phyloP scores from a whole-genome alignment of 2,329 filamentous ascomycete genomes.

The Pseudocercospora pini-densiflorae region DNA sequence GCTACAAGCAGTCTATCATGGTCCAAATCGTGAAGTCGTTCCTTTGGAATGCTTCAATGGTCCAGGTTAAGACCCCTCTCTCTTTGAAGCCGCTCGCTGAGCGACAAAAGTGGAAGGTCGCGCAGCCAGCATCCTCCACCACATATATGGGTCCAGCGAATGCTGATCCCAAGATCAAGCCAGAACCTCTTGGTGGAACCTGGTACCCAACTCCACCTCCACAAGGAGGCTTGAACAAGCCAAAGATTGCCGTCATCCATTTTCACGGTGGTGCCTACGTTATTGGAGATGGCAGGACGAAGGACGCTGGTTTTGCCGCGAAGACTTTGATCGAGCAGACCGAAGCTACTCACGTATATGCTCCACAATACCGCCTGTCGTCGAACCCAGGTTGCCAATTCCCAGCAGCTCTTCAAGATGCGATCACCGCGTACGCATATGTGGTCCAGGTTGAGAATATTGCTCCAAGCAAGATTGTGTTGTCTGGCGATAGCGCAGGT shows the following conservation, averaged over 20 bases:
- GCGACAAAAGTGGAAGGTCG: conserved; percentile 45
- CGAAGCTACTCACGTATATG: conserved; percentile 47
- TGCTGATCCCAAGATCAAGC: conserved; percentile 42
- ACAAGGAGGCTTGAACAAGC: conserved; percentile 23
- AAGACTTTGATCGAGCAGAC: conserved; percentile 41
- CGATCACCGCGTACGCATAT: conserved; percentile 52
- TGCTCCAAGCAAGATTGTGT: conserved; percentile 46
- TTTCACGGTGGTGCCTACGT: conserved; percentile 57
- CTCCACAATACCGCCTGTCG: conserved; percentile 55
- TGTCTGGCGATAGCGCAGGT: conserved; percentile 57
- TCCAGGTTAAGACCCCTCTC: conserved; percentile 39
- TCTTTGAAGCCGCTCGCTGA: conserved; percentile 43
- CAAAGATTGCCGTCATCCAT: conserved; percentile 48
- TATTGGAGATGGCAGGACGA: conserved; percentile 47
- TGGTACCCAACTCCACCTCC: conserved; percentile 45
- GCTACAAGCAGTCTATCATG: conserved; percentile 44
- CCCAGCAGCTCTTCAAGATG: conserved; percentile 57
- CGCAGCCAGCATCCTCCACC: conserved; percentile 20
- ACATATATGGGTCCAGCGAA: conserved; percentile 24
- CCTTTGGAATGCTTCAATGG: conserved; percentile 39
- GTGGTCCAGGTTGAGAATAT: conserved; percentile 49
- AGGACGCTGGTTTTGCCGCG: conserved; percentile 40
- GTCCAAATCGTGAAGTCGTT: conserved; percentile 41
- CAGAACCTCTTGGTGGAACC: conserved; percentile 46
- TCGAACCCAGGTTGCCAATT: conserved; percentile 51